Conservation (phyloP, 352 stramenopile species). For the Phytophthora palmivora region DNA sequence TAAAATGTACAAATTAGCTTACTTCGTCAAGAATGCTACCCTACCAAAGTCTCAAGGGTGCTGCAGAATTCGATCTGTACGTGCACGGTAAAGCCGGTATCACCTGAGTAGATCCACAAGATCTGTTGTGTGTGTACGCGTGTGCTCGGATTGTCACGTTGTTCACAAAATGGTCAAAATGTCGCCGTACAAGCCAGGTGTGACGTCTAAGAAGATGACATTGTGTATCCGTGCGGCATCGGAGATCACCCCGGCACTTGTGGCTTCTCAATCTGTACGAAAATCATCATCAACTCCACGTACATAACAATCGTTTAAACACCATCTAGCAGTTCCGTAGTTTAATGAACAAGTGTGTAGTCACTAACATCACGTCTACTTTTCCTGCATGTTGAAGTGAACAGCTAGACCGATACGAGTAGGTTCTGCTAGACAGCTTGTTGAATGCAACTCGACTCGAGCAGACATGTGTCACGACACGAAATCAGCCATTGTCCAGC, state of each 20-base stretch:
- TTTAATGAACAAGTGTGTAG: slow-evolving; percentile 2
- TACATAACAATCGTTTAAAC: no score
- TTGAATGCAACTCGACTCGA: no score
- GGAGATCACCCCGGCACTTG: slow-evolving; percentile 16
- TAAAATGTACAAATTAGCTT: slow-evolving; percentile 57
- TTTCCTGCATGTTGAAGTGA: no score
- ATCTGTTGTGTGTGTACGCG: slow-evolving; percentile 38
- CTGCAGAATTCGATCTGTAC: slow-evolving; percentile 12
- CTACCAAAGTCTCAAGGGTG: slow-evolving; percentile 8
- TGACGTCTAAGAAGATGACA: slow-evolving; percentile 28
- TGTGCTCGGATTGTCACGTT: slow-evolving; percentile 28
- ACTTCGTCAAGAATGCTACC: slow-evolving; percentile 23
- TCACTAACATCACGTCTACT: no score
- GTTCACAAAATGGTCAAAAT: slow-evolving; percentile 30
- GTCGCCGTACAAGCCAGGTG: slow-evolving; percentile 22
- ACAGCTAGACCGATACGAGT: no score
- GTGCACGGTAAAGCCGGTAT: slow-evolving; percentile 17
- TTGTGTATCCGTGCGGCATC: slow-evolving; percentile 21
- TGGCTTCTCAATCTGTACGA: slow-evolving; percentile 22
- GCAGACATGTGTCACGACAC: no score
- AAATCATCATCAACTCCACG: slow-evolving; percentile 20
- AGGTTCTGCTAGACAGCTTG: no score
- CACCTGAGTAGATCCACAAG: slow-evolving; percentile 23
- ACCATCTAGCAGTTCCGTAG: slow-evolving; percentile 10
- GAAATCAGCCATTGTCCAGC: no score